Conservation (phyloP, 2,329 filamentous ascomycete species). For the Cladosporium sp. region DNA sequence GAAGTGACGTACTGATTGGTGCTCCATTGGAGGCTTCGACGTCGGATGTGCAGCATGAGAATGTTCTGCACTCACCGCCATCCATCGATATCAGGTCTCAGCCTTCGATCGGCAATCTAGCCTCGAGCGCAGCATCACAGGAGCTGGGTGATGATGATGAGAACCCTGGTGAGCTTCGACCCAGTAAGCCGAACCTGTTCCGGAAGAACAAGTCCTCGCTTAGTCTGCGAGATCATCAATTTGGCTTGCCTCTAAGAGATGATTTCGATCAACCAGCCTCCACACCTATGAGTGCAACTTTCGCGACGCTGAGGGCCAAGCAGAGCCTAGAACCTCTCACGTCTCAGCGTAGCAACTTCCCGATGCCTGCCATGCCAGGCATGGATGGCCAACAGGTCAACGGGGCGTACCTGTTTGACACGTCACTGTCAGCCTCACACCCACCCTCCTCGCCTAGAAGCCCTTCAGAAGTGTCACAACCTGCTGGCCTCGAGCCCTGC, state of each 20-base stretch:
- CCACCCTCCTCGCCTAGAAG: conserved; percentile 26
- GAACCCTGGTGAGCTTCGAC: conserved; percentile 19
- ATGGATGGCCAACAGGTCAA: conserved; percentile 51
- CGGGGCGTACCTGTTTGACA: conserved; percentile 77
- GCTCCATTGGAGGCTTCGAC: conserved; percentile 17
- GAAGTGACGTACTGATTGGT: conserved; percentile 18
- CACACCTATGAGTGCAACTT: conserved; percentile 67
- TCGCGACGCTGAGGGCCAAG: conserved; percentile 44
- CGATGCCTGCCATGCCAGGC: conserved; percentile 48
- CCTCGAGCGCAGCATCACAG: conserved; percentile 15
- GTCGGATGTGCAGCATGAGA: conserved; percentile 23
- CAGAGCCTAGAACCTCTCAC: conserved; percentile 22
- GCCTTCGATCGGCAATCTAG: conserved; percentile 12
- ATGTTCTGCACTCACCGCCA: conserved; percentile 25
- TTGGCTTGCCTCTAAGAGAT: conserved; percentile 58
- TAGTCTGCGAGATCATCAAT: conserved; percentile 66
- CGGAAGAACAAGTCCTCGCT: conserved; percentile 47
- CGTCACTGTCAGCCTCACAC: conserved; percentile 20
- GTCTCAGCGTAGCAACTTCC: conserved; percentile 28
- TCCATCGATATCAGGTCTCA: conserved; percentile 24
- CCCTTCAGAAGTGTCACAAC: conserved; percentile 48
- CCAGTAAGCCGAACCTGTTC: conserved; percentile 27
- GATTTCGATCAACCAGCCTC: conserved; percentile 56
- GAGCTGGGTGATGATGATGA: conserved; percentile 21
- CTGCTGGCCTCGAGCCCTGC: conserved; percentile 80